phyloP scores from a whole-genome alignment of 805 yeast species.

The Saccharomycopsis sp. region DNA sequence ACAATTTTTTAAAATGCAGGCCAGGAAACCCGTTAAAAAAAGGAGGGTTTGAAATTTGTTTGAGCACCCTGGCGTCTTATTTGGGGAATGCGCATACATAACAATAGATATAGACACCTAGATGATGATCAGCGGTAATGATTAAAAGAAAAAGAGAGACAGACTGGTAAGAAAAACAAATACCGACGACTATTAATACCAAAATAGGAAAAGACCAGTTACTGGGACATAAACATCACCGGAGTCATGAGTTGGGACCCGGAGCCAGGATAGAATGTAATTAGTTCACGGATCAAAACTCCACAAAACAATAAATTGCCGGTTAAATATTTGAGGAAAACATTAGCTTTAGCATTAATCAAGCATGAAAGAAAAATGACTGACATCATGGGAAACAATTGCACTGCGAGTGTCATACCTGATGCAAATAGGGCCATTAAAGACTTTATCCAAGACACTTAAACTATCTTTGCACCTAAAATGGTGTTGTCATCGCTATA shows the following conservation, averaged over 20 bases:
- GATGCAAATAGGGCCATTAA: background rate
- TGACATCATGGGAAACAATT: background rate
- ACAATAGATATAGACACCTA: background rate
- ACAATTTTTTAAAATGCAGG: background rate
- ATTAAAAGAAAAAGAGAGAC: background rate
- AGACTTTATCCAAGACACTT: background rate
- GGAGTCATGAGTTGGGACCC: background rate
- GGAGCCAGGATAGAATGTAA: background rate
- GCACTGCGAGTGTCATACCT: background rate
- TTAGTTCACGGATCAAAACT: too few species aligned
- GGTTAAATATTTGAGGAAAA: too few species aligned
- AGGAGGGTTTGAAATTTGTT: background rate
- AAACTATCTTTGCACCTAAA: background rate
- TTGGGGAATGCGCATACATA: background rate
- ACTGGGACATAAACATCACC: background rate
- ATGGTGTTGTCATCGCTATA: background rate
- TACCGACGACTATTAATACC: background rate
- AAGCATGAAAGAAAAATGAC: too few species aligned
- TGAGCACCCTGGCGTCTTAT: background rate
- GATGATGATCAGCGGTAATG: background rate
- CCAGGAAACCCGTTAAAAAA: background rate
- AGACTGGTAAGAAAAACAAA: background rate
- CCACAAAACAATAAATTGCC: too few species aligned
- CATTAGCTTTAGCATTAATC: too few species aligned
- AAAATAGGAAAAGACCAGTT: background rate